Conservation (phyloP, 306 rosid species). For the Cucumis melo region DNA sequence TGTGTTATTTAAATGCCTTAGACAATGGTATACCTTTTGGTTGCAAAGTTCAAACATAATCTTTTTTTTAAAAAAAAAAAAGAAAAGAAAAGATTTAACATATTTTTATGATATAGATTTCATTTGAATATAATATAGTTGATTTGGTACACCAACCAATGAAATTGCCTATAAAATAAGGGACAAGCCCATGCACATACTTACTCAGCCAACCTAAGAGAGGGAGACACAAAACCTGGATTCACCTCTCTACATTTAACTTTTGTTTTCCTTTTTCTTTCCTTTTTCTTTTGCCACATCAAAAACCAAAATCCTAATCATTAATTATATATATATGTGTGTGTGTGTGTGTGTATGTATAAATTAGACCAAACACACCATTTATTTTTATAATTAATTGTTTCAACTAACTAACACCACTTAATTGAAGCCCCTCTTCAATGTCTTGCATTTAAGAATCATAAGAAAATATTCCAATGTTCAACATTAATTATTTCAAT, state of each 20-base stretch:
- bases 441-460: neutral
- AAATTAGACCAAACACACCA: too few relatives aligned
- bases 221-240: neutral
- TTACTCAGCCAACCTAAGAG: neutral
- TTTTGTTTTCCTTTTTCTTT: too few relatives aligned
- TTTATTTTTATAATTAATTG: neutral
- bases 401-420: neutral
- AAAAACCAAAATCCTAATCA: neutral
- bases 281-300: neutral
- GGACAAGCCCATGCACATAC: slow-evolving; percentile 1
- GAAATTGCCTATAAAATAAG: neutral
- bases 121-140: too few relatives aligned
- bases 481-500: neutral
- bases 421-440: neutral
- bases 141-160: slow-evolving; percentile 4
- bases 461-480: neutral
- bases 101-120: too few relatives aligned
- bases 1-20: too few relatives aligned
- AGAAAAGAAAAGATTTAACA: too few relatives aligned
- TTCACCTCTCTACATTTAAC: neutral
- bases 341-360: too few relatives aligned
- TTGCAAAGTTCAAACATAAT: too few relatives aligned
- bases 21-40: too few relatives aligned
- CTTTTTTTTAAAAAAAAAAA: too few relatives aligned
- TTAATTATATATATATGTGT: neutral